Base-by-base conservation (phyloP, 1,284 basidiomycete genomes). In the Papiliotrema laurentii region DNA sequence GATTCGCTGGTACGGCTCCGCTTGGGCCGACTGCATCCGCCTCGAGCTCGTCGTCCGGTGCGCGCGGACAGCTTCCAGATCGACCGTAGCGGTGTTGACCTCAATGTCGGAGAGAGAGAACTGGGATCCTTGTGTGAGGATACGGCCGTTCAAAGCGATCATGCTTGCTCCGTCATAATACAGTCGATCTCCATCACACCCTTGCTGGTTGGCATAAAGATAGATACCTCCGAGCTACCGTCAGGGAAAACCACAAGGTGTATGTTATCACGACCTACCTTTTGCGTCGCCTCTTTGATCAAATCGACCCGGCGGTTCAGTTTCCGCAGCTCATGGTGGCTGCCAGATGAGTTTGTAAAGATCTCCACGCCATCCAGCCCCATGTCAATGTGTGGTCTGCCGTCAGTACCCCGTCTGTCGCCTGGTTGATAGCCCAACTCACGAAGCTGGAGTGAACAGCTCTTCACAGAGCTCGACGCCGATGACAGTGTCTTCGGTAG, bases 111-210 rank as follows among this genome's bases (percentile, higher is more conserved):
- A 83, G 45, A 98, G 78, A 5, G 43, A 45, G 76, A 98, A 99
- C 66, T 98, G 94, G 2, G 88, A 86, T 18, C 94, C 94, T 71
- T 97, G 94, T 0, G 93, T 92, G 24, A 98, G 79, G 54, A 98
- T 83, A 38, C 80, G 80, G 21, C 96, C 94, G 71, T 98, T 99
- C 52, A 94, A 80, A 4, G 89, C 91, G 60, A 98, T 97, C 80
- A 98, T 83, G 18, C 90, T 87, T 57, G 90, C 94, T 27, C 96
- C 94, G 64, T 98, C 96, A 69, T 97, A 98, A 78, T 98, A 98
- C 1, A 97, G 78, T 24, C 94, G 83, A 68, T 98, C 94, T 3
- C 96, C 94, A 67, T 98, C 94, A 68, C 96, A 99, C 5, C 96
- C 94, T 78, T 97, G 93, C 68, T 99, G 94, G 68, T 99, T 99